A percentile compares a stretch with the other conserved stretches of the same genome.
phyloP scores from a whole-genome alignment of 169 alveolate genomes.

The Eimeria sp. region DNA sequence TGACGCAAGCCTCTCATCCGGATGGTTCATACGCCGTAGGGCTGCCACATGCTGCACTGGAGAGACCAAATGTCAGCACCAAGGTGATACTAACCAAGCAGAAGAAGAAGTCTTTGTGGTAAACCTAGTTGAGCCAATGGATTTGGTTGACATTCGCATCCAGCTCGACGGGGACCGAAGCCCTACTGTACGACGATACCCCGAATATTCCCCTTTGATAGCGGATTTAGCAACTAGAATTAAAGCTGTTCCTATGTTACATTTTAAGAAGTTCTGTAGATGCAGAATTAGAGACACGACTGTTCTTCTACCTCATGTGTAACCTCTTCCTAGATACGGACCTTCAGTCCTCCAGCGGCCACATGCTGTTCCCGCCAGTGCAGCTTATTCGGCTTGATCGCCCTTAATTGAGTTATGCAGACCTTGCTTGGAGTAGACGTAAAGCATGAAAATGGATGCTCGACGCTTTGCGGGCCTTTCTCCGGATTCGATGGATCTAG shows the following conservation, averaged over 20 bases:
- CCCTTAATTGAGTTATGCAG: background rate
- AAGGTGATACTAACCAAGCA: background rate
- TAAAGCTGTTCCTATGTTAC: background rate
- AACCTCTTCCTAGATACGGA: background rate
- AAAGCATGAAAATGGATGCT: background rate
- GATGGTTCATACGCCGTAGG: constrained; percentile 34
- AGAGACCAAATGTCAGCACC: background rate
- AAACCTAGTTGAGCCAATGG: constrained; percentile 14
- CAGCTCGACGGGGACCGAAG: constrained; percentile 16
- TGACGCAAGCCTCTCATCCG: constrained; percentile 22
- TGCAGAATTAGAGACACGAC: background rate
- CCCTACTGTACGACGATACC: constrained; percentile 24
- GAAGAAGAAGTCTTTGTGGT: constrained; percentile 26
- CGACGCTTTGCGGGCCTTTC: background rate
- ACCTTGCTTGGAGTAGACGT: constrained; percentile 17
- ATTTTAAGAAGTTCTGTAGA: background rate
- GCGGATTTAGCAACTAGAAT: background rate
- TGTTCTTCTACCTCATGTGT: too few relatives aligned
- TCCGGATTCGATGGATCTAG: background rate
- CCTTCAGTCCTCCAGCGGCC: background rate
- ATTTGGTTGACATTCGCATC: constrained; percentile 30
- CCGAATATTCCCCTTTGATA: background rate
- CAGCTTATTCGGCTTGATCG: background rate
- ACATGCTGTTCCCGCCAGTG: background rate
- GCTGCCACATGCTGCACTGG: constrained; percentile 12